Evolutionary conservation across 2,329 filamentous ascomycete species (phyloP).

Genomic region (Nemania diffusa): DNA sequence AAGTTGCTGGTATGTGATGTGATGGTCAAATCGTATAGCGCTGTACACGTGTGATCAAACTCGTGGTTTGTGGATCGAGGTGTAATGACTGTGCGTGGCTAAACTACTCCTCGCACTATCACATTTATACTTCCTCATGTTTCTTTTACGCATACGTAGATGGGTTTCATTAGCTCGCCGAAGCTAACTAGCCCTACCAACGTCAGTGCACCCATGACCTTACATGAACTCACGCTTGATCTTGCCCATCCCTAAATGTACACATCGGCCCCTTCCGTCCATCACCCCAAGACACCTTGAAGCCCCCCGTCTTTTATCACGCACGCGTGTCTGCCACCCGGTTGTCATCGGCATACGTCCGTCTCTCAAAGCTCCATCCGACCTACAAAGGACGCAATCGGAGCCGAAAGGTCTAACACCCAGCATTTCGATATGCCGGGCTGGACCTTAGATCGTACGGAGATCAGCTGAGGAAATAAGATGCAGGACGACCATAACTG

Average conservation of each 20-base stretch:
- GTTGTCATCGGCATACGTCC: neutral
- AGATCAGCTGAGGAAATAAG: constrained; percentile 72
- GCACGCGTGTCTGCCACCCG: neutral
- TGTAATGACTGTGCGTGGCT: constrained; percentile 64
- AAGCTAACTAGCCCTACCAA: no score
- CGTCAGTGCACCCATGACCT: no score
- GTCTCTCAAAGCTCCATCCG: constrained; percentile 47
- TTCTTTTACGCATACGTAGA: neutral
- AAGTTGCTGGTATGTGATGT: constrained; percentile 63
- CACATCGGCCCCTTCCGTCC: neutral
- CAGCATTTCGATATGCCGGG: constrained; percentile 63
- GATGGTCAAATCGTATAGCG: constrained; percentile 65
- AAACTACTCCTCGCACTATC: constrained; percentile 42
- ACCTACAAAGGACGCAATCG: constrained; percentile 66
- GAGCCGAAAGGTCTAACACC: constrained; percentile 62
- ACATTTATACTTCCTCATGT: neutral
- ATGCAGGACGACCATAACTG: constrained; percentile 68
- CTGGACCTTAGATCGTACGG: constrained; percentile 70
- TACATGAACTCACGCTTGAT: neutral
- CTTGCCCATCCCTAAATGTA: neutral
- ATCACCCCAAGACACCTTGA: neutral
- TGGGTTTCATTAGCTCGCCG: no score
- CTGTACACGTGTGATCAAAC: constrained; percentile 69
- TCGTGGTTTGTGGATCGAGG: constrained; percentile 68
- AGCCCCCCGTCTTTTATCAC: neutral